Evolutionary conservation across 768 basidiomycete species (phyloP).

Genomic region (Lentinula edodes): DNA sequence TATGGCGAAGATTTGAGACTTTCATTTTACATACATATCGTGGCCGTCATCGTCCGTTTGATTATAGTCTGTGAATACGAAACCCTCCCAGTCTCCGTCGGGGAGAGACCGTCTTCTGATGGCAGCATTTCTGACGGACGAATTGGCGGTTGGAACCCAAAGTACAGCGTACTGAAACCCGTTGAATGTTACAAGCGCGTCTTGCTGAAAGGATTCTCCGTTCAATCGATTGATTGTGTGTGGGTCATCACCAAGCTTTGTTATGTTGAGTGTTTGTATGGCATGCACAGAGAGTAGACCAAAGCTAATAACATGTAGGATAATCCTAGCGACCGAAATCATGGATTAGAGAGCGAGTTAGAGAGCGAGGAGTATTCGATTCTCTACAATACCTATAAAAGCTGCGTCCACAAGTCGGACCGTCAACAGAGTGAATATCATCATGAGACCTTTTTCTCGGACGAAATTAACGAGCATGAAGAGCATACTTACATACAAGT

Average conservation of each 20-base stretch:
- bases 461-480: not conserved
- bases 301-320: not conserved
- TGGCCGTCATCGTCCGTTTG: constrained; percentile 32
- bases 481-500: not conserved
- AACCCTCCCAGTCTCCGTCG: constrained; percentile 21
- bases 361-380: not conserved
- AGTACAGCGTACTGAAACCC: constrained; percentile 31
- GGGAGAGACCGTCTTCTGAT: constrained; percentile 20
- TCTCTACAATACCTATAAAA: not conserved
- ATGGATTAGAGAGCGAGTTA: not conserved
- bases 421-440: not conserved
- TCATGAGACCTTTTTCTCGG: not conserved
- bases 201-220: constrained; percentile 32
- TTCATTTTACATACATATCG: constrained; percentile 17
- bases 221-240: constrained; percentile 28
- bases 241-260: constrained; percentile 24
- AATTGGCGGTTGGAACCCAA: constrained; percentile 19
- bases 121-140: constrained; percentile 21
- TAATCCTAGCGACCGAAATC: not conserved
- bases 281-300: not conserved
- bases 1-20: not conserved
- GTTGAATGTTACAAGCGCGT: constrained; percentile 26
- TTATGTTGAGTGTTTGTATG: constrained; percentile 7
- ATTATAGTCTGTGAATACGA: constrained; percentile 27
- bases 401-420: not conserved